Evolutionary conservation across 2,329 filamentous ascomycete species (phyloP), one percentile per base, ranked within the genome.

Genomic region (Cylindrodendrum hubeiense): DNA sequence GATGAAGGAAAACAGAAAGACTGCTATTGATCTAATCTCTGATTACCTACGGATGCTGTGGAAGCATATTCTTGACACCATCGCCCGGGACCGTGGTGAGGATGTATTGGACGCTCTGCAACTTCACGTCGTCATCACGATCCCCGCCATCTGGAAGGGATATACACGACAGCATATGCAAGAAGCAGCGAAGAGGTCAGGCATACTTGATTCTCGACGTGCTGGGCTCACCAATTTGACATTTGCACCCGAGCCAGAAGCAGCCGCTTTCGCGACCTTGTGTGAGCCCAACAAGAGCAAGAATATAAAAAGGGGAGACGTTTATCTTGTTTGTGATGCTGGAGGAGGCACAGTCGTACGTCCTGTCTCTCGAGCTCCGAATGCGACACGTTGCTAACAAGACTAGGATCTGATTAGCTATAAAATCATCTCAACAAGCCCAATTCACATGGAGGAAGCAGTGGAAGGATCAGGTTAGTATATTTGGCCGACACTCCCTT

Each of bases 291-390:
- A 53, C 8, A 39, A 30, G 12, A 30, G 44, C 13, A 26, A 56
- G 34, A 30, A 30, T 6, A 13, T 57, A 2, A 53, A 60, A 28
- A 21, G 46, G 26, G 60, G 55, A 4, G 64, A 64, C 3, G 64
- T 66, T 6, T 66, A 64, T n/a, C 21, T 66, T 8, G 53, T 66
- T 6, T 66, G 64, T 9, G 64, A 66, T 49, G 64, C 55, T 3
- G 64, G 64, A 30, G 64, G 64, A 15, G 60, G 64, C 15, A 66
- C 64, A 30, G 64, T 64, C 3, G 60, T 64, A 47, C 34, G 21
- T 46, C 28, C 21, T 9, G 10, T 12, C 6, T 3, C 26, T 13
- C 10, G 22, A 3, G 4, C 8, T 9, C 17, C 4, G 6, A 2
- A 3, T 5, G 2, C 15, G 6, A 12, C 3, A 26, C 10, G 2